phyloP scores from a whole-genome alignment of 768 basidiomycete genomes.

The Lactarius pseudohatsudake region DNA sequence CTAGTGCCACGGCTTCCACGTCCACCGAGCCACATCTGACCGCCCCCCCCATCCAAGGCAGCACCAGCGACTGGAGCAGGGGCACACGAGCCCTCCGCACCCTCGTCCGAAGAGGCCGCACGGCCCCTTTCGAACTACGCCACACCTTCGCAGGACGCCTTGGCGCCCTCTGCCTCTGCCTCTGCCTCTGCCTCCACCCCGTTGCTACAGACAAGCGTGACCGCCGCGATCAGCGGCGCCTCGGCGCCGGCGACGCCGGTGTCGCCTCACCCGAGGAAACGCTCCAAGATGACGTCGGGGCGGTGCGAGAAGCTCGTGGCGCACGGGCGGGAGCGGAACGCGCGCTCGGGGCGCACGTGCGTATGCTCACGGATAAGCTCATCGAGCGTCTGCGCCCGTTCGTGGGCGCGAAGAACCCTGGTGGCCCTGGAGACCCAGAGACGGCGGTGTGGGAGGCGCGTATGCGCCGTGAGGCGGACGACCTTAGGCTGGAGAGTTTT shows the following conservation, averaged over 20 bases:
- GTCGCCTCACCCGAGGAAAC: conserved; percentile 38
- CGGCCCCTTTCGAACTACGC: not conserved
- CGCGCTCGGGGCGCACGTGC: conserved; percentile 76
- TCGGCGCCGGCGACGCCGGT: conserved; percentile 17
- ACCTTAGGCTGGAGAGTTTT: conserved; percentile 95
- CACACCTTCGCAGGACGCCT: not conserved
- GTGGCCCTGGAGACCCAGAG: conserved; percentile 79
- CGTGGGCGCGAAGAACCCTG: conserved; percentile 85
- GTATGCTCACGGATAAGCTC: conserved; percentile 73
- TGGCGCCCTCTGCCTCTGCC: not conserved
- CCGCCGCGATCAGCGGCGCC: not conserved
- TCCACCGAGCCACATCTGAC: conserved; percentile 5
- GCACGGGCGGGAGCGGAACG: conserved; percentile 80
- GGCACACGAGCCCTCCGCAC: not conserved
- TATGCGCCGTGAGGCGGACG: conserved; percentile 84
- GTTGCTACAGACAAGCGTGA: not conserved
- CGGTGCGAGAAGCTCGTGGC: conserved; percentile 81
- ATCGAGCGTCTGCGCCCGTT: conserved; percentile 84
- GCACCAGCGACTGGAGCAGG: not conserved
- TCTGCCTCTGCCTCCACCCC: not conserved
- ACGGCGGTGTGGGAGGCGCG: conserved; percentile 72
- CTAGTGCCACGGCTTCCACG: conserved; percentile 26
- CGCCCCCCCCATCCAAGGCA: not conserved
- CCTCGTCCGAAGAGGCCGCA: conserved; percentile 8
- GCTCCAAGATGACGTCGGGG: conserved; percentile 67